These are phyloP conservation scores for Fusarium paranaense DNA, from an alignment of 2,329 filamentous ascomycete genomes.

Conservation along the genomic window DNA sequence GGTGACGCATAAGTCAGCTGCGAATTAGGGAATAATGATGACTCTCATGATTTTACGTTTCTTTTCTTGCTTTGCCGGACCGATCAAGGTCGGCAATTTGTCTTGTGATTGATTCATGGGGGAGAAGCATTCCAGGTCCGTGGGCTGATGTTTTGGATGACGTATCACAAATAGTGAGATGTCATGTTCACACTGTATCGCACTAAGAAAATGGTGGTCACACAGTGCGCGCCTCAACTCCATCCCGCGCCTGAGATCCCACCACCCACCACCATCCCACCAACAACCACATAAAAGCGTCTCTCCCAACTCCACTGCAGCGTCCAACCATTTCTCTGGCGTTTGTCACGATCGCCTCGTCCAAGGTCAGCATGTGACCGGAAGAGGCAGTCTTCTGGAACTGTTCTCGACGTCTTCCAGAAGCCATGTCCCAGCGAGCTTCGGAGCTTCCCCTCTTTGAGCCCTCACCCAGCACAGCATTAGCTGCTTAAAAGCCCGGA, in stretches of 20 bases:
- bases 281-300: conserved; percentile 21
- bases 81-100: not conserved
- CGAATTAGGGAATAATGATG: not conserved
- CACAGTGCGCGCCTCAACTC: conserved; percentile 6
- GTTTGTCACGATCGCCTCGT: conserved; percentile 47
- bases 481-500: conserved; percentile 42
- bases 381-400: conserved; percentile 44
- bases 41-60: not conserved
- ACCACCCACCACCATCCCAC: conserved; percentile 22
- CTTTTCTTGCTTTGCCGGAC: not conserved
- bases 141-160: conserved; percentile 36
- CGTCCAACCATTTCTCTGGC: conserved; percentile 45
- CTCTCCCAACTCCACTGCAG: conserved; percentile 37
- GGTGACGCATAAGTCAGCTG: not conserved
- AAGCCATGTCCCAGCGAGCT: conserved; percentile 14
- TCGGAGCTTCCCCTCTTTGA: conserved; percentile 21
- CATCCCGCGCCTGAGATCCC: conserved; percentile 6
- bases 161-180: conserved; percentile 14
- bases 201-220: not conserved
- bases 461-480: conserved; percentile 14
- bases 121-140: conserved; percentile 3
- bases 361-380: conserved; percentile 41
- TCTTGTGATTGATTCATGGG: conserved; percentile 5
- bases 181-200: conserved; percentile 5
- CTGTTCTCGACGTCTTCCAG: conserved; percentile 34